A percentile compares a stretch with the other conserved stretches of the same genome.
Conservation (phyloP, 2,329 filamentous ascomycete species). For the Triangularia verruculosa region DNA sequence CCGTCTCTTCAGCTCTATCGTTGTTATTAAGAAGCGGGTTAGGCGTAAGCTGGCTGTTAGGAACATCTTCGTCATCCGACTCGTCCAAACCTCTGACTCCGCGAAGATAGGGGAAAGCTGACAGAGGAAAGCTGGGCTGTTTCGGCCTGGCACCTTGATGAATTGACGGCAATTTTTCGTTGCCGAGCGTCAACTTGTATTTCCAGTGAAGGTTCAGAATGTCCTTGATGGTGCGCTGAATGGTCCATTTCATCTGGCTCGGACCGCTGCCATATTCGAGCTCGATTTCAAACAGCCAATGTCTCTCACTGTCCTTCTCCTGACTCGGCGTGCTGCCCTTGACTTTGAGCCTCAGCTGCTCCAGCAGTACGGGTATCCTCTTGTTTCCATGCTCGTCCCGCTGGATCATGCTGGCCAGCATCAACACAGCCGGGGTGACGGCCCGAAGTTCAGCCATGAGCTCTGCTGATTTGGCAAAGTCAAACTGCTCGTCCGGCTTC, state of each 20-base stretch:
- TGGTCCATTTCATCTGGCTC: conserved; percentile 94
- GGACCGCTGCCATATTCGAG: conserved; percentile 94
- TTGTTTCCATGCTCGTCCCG: conserved; percentile 94
- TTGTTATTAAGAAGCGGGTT: conserved; percentile 6
- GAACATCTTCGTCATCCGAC: conserved; percentile 66
- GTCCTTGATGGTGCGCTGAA: conserved; percentile 81
- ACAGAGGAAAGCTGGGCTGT: conserved; percentile 85
- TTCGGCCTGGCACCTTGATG: conserved; percentile 67
- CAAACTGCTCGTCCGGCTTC: conserved; percentile 82
- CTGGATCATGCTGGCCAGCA: conserved; percentile 96
- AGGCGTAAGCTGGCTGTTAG: background rate
- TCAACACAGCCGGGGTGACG: conserved; percentile 86
- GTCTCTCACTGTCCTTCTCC: conserved; percentile 61
- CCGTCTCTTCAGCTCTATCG: conserved; percentile 19
- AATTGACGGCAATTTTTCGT: conserved; percentile 72
- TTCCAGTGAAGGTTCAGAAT: conserved; percentile 91
- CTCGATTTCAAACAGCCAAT: conserved; percentile 86
- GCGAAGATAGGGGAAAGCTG: conserved; percentile 84
- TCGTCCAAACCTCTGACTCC: conserved; percentile 74
- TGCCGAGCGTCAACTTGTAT: conserved; percentile 83
- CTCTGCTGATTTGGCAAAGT: conserved; percentile 93
- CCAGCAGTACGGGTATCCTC: conserved; percentile 88
- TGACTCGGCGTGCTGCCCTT: conserved; percentile 73
- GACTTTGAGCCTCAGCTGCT: conserved; percentile 88
- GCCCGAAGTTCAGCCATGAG: conserved; percentile 92